Evolutionary conservation across 129 eudicot species (phyloP).

Genomic region (Pseudognaphalium luteoalbum): DNA sequence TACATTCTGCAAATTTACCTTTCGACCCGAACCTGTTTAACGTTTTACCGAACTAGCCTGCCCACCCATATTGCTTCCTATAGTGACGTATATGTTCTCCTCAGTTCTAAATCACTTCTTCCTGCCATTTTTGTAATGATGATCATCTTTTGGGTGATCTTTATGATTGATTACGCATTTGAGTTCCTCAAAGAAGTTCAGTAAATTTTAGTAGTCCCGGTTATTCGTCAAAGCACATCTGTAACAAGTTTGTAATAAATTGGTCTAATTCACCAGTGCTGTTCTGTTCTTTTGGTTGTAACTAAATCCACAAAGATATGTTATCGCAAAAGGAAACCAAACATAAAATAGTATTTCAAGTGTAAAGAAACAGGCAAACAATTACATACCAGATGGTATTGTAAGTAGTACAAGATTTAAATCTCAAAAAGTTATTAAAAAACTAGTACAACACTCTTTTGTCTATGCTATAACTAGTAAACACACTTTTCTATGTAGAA

Average conservation of each 20-base stretch:
- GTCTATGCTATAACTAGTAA: conserved; percentile 37
- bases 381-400: not conserved
- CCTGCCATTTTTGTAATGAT: not conserved
- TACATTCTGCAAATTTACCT: not conserved
- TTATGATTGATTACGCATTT: not conserved
- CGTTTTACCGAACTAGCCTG: not conserved
- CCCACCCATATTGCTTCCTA: not conserved
- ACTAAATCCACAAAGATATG: conserved; percentile 10
- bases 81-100: not conserved
- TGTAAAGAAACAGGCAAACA: not conserved
- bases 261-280: not conserved
- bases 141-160: not conserved
- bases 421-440: conserved; percentile 19
- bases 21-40: not conserved
- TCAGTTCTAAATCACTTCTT: not conserved
- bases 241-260: not conserved
- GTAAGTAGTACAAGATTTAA: conserved; percentile 9
- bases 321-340: conserved; percentile 10
- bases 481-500: conserved; percentile 32
- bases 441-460: conserved; percentile 29
- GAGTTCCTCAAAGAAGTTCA: not conserved
- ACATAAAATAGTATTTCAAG: not conserved
- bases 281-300: conserved; percentile 3
- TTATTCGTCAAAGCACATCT: not conserved
- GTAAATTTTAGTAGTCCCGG: not conserved